Evolutionary conservation across 2,329 filamentous ascomycete species (phyloP), one percentile per base, ranked within the genome.

Genomic region (Aaosphaeria arxii): DNA sequence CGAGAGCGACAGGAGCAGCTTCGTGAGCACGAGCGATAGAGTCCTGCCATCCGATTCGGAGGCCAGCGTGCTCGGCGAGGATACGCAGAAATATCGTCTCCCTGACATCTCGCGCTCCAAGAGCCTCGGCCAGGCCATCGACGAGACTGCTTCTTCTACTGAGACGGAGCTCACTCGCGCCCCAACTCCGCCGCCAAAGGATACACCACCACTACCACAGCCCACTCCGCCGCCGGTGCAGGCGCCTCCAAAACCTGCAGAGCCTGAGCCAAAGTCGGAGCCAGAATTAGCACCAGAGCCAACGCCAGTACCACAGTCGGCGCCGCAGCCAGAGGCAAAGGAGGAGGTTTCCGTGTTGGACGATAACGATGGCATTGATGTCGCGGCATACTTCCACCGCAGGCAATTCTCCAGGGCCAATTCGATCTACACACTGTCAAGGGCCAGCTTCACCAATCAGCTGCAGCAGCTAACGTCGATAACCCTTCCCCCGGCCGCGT

Each of bases 341-440:
- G 58, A 59, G 29, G 56, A 67, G 30, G 55, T 57, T 4, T 67
- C 61, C 48, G 64, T 59, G 50, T 64, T 70, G 17, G 63, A 69
- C 53, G 57, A 56, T 56, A 51, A 63, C 49, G 56, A 66, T 55
- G 73, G 71, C 51, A 74, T 75, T 40, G 79, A 81, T 47, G 71
- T 80, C 31, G 73, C 77, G 36, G 76, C 80, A 35, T 88, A 88
- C 67, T 89, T 89, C 67, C 84, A 85, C 35, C 82, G 83, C 4
- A 77, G 83, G 40, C 82, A 75, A 46, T 67, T 82, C 6, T 78
- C 79, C 24, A 63, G 65, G 55, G 80, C 91, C 4, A 88, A 88
- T 39, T 97, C 92, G 33, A 91, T 97, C 57, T 96, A 95, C 71
- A 96, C 94, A 1, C 81, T 99, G 49, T 96, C 91, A 2, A 84